Base-by-base conservation (phyloP, 257 asterid genomes). In the Penstemon newberryi region DNA sequence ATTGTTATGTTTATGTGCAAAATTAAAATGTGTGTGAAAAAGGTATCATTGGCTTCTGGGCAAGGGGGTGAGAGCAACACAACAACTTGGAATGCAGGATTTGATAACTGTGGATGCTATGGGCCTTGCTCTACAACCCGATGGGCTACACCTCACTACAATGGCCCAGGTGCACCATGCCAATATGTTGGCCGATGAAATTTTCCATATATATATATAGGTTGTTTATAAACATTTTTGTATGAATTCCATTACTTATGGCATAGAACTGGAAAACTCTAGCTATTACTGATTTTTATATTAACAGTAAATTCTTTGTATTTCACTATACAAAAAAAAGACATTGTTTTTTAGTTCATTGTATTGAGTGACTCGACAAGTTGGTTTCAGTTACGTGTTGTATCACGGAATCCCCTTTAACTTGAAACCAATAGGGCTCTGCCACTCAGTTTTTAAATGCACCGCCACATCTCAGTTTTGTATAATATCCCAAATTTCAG, bases 21-120 rank as follows among this genome's bases (percentile, higher is more conserved):
- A 25, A 25, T 25, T 25, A 25, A 25, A 25, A 25, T 25, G 33
- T 25, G 33, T 25, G 33, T 25, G 33, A 25, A 25, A 38, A 56
- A 69, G 73, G 66, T 69, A 5, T 67, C 74, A 39, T 47, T 69
- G 19, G 67, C 67, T 9, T 69, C 67, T 5, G 74, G 67, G 19
- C 67, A 50, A 69, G 74, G 60, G 41, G 42, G 66, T 58, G 3
- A 47, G 73, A 59, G 52, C 41, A 49, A 18, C 45, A 13, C 67
- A 69, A 47, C 55, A n/a, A n/a, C n/a, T 46, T 3, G 59, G 44
- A 40, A 69, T 59, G 73, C 25, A 46, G 43, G 45, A 59, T 59
- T 42, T 70, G 52, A 50, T 59, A 19, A 70, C 67, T 5, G 61
- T 70, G 13, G 74, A 70, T 59, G 74, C 15, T 1, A 56, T 59